Percentiles rank a stretch among this genome's conserved stretches.
Conservation (phyloP, 768 basidiomycete genomes). For the Russula sp. region DNA sequence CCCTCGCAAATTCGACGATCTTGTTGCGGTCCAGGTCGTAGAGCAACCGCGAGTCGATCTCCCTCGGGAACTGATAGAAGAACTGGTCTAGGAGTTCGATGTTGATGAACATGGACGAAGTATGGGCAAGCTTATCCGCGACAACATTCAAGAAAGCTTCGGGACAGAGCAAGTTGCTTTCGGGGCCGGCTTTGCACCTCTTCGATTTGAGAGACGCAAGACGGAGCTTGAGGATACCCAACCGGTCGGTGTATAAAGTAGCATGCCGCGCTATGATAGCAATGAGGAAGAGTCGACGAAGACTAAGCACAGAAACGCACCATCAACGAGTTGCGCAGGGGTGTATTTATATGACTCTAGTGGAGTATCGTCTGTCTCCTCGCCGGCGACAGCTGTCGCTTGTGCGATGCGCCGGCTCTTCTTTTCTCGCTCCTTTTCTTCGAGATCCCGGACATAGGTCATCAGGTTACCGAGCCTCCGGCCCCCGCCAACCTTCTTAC, state of each 20-base stretch:
- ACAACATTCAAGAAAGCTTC: slow-evolving; percentile 96
- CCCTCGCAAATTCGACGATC: slow-evolving; percentile 86
- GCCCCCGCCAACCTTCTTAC: slow-evolving; percentile 81
- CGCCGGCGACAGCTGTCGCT: slow-evolving; percentile 29
- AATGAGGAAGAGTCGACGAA: background rate
- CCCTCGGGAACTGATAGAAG: slow-evolving; percentile 99
- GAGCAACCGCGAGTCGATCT: slow-evolving; percentile 88
- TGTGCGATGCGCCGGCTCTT: slow-evolving; percentile 43
- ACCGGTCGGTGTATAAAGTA: slow-evolving; percentile 75
- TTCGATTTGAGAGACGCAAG: slow-evolving; percentile 81
- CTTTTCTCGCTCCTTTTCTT: slow-evolving; percentile 66
- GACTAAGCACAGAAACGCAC: slow-evolving; percentile 37
- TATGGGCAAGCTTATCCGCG: slow-evolving; percentile 93
- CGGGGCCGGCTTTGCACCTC: slow-evolving; percentile 81
- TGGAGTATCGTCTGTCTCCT: slow-evolving; percentile 31
- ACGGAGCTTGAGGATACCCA: slow-evolving; percentile 79
- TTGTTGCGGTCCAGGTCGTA: slow-evolving; percentile 91
- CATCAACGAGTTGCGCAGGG: slow-evolving; percentile 86
- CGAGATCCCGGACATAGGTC: slow-evolving; percentile 71
- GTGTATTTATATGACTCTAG: slow-evolving; percentile 77
- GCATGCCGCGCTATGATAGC: slow-evolving; percentile 74
- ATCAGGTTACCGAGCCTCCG: slow-evolving; percentile 72
- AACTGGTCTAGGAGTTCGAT: slow-evolving; percentile 97
- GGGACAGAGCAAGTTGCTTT: slow-evolving; percentile 86
- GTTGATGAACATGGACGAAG: slow-evolving; percentile 97